phyloP scores from a whole-genome alignment of 2,329 filamentous ascomycete species.

The Alternaria hordeiaustralica region DNA sequence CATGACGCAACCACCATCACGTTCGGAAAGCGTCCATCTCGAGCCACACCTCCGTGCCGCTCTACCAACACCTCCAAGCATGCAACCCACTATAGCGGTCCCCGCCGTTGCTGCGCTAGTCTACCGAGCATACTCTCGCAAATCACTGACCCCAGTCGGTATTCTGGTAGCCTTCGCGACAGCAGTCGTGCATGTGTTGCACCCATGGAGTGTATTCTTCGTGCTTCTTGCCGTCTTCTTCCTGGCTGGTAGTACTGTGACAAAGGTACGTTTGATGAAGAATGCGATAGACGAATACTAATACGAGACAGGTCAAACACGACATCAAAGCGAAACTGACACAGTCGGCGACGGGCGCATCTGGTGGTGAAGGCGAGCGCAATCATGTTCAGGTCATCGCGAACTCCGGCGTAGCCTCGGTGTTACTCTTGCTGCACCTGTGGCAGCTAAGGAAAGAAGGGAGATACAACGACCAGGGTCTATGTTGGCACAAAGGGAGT shows the following conservation, averaged over 20 bases:
- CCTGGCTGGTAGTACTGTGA: slow-evolving; percentile 80
- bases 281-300: neutral
- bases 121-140: slow-evolving; percentile 49
- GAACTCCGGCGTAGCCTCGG: slow-evolving; percentile 80
- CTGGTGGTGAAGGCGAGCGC: slow-evolving; percentile 80
- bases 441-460: slow-evolving; percentile 52
- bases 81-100: slow-evolving; percentile 40
- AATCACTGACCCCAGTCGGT: slow-evolving; percentile 77
- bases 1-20: slow-evolving; percentile 15
- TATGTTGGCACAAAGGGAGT: slow-evolving; percentile 51
- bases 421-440: slow-evolving; percentile 63
- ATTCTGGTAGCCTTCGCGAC: slow-evolving; percentile 75
- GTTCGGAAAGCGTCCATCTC: slow-evolving; percentile 1
- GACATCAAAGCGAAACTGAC: slow-evolving; percentile 83
- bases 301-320: slow-evolving; percentile 73
- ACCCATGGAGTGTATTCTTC: slow-evolving; percentile 95
- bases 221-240: slow-evolving; percentile 84
- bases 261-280: slow-evolving; percentile 64
- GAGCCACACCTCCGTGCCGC: slow-evolving; percentile 16
- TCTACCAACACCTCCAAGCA: slow-evolving; percentile 19
- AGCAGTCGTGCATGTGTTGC: slow-evolving; percentile 81
- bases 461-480: slow-evolving; percentile 27
- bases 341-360: slow-evolving; percentile 72
- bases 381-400: slow-evolving; percentile 89
- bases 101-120: slow-evolving; percentile 48